Evolutionary conservation across 2,329 filamentous ascomycete species (phyloP).

Genomic region (Talaromyces sp.): DNA sequence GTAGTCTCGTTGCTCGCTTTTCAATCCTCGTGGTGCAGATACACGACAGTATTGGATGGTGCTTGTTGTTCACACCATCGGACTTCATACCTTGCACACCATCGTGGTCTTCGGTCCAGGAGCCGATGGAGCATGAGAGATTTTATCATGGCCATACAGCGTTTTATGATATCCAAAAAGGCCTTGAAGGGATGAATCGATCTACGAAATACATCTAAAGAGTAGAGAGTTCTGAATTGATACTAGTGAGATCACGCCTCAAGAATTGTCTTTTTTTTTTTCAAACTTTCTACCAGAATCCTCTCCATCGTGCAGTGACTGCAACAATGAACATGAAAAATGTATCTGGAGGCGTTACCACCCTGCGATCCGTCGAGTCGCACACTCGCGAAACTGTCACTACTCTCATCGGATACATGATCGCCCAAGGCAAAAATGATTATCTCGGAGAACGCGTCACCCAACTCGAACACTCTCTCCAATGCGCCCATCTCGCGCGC

Average conservation of each 20-base stretch:
- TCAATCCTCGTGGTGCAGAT: background rate
- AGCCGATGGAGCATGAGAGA: background rate
- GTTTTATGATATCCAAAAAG: background rate
- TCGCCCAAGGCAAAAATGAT: constrained; percentile 28
- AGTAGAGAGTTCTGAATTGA: background rate
- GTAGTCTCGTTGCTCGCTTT: background rate
- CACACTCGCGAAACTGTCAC: constrained; percentile 23
- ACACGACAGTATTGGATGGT: background rate
- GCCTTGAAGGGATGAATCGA: background rate
- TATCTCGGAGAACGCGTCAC: constrained; percentile 31
- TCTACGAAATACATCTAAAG: background rate
- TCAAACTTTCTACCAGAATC: background rate
- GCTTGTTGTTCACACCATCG: background rate
- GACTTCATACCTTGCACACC: background rate
- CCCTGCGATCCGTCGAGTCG: constrained; percentile 18
- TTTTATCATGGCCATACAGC: background rate
- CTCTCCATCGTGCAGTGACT: background rate
- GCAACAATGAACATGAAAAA: constrained; percentile 10
- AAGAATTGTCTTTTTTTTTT: too few species aligned
- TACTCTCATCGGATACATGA: constrained; percentile 27
- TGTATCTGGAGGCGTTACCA: constrained; percentile 15
- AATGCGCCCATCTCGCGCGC: constrained; percentile 27
- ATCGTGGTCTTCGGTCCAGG: background rate
- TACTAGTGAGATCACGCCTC: background rate
- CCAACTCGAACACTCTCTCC: constrained; percentile 32